Conservation (phyloP, 768 basidiomycete species). For the Auriscalpium microsporum region DNA sequence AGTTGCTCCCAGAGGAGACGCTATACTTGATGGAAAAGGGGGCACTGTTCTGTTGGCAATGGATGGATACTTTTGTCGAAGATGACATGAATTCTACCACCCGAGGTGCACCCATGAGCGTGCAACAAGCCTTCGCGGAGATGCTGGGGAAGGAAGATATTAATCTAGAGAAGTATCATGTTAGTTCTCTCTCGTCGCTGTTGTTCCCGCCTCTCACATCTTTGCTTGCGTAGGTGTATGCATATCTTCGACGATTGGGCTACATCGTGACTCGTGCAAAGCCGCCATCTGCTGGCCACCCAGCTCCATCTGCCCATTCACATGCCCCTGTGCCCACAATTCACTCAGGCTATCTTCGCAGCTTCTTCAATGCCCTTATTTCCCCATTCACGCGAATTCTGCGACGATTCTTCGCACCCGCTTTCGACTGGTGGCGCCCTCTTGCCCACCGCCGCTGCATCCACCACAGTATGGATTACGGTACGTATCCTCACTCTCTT, state of each 20-base stretch:
- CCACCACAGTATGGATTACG: conserved; percentile 41
- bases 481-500: conserved; percentile 26
- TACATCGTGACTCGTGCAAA: conserved; percentile 79
- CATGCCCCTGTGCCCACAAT: conserved; percentile 9
- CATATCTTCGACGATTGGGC: conserved; percentile 87
- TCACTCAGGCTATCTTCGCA: conserved; percentile 24
- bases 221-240: conserved; percentile 58
- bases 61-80: conserved; percentile 20
- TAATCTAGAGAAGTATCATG: conserved; percentile 85
- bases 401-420: conserved; percentile 20
- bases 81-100: conserved; percentile 31
- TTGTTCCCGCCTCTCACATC: background rate
- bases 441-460: conserved; percentile 40
- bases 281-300: conserved; percentile 48
- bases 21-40: conserved; percentile 92
- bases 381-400: conserved; percentile 26
- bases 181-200: conserved; percentile 23
- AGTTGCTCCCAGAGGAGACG: conserved; percentile 91
- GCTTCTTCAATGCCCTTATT: conserved; percentile 23
- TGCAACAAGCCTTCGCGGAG: conserved; percentile 81
- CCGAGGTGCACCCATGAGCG: conserved; percentile 72
- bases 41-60: conserved; percentile 75
- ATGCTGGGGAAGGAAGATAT: conserved; percentile 76
- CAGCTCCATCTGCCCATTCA: conserved; percentile 33
- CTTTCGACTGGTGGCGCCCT: conserved; percentile 61